Conservation (phyloP, 805 yeast species). For the Schwanniomyces sp. region DNA sequence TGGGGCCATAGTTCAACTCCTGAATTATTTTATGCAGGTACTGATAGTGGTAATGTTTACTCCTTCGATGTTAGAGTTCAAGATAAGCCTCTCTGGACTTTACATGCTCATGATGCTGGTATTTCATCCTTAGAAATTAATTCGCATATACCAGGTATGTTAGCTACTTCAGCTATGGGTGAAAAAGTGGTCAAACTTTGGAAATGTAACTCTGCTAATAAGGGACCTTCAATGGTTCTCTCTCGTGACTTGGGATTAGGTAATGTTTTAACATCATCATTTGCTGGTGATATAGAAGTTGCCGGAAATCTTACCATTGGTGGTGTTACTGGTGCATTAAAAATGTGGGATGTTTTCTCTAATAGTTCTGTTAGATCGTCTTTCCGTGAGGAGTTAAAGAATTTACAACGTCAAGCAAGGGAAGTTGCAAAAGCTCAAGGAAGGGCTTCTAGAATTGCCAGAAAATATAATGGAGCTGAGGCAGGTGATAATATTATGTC, state of each 20-base stretch:
- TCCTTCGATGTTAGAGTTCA: conserved; percentile 76
- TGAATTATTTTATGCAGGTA: conserved; percentile 74
- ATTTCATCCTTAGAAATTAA: conserved; percentile 79
- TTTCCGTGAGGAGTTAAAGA: conserved; percentile 58
- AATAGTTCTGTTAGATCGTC: conserved; percentile 75
- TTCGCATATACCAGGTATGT: conserved; percentile 62
- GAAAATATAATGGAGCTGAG: conserved; percentile 57
- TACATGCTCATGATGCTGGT: conserved; percentile 96
- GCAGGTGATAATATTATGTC: conserved; percentile 57
- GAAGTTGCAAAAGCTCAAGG: conserved; percentile 55
- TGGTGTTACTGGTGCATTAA: conserved; percentile 80
- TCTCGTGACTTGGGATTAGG: conserved; percentile 94
- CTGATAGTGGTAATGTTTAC: conserved; percentile 87
- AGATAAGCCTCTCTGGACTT: conserved; percentile 81
- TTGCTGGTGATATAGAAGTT: conserved; percentile 85
- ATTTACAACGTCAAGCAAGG: conserved; percentile 56
- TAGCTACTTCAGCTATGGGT: conserved; percentile 88
- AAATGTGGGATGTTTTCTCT: conserved; percentile 89
- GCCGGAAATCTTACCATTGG: conserved; percentile 84
- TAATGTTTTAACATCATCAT: conserved; percentile 77
- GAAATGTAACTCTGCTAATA: conserved; percentile 57
- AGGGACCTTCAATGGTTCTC: conserved; percentile 80
- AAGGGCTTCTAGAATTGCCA: conserved; percentile 69
- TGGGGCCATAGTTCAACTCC: conserved; percentile 59
- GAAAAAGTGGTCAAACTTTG: conserved; percentile 86